Conservation (phyloP, 2,329 filamentous ascomycete species). For the Neoarthrinium moseri region DNA sequence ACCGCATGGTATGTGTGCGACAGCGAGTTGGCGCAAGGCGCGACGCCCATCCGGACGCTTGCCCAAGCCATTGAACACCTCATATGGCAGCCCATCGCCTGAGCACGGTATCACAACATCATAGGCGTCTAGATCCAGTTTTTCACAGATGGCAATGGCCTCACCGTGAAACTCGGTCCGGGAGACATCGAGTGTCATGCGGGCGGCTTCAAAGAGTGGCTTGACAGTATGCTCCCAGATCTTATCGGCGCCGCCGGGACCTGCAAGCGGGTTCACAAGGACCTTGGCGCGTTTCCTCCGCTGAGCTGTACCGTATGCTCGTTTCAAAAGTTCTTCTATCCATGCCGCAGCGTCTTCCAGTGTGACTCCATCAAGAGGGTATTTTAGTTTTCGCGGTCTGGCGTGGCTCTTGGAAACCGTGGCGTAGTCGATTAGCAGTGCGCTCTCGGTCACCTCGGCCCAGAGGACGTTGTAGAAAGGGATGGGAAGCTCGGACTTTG, state of each 20-base stretch:
- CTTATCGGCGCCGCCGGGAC: constrained; percentile 72
- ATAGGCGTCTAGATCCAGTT: constrained; percentile 74
- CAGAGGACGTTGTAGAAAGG: constrained; percentile 84
- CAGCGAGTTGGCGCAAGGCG: constrained; percentile 74
- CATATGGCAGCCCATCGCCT: constrained; percentile 87
- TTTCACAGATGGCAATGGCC: constrained; percentile 72
- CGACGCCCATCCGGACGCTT: constrained; percentile 71
- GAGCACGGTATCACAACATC: constrained; percentile 89
- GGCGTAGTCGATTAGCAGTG: constrained; percentile 73
- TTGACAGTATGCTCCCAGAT: constrained; percentile 74
- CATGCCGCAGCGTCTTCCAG: constrained; percentile 56
- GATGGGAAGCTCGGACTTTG: constrained; percentile 40
- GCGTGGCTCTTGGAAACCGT: constrained; percentile 58
- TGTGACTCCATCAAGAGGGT: constrained; percentile 43
- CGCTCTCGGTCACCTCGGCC: constrained; percentile 62
- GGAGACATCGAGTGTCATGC: constrained; percentile 73
- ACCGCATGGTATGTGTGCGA: constrained; percentile 87
- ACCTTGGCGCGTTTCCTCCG: constrained; percentile 79
- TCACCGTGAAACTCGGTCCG: constrained; percentile 72
- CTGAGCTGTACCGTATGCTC: constrained; percentile 69
- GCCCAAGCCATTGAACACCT: constrained; percentile 91
- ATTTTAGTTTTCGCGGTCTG: constrained; percentile 59
- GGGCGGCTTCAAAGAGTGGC: constrained; percentile 80
- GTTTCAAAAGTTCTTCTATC: constrained; percentile 62
- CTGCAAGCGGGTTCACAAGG: constrained; percentile 87